These are phyloP conservation scores for Usnea hakonensis DNA, from an alignment of 495 filamentous ascomycete genomes.

Conservation along the genomic window DNA sequence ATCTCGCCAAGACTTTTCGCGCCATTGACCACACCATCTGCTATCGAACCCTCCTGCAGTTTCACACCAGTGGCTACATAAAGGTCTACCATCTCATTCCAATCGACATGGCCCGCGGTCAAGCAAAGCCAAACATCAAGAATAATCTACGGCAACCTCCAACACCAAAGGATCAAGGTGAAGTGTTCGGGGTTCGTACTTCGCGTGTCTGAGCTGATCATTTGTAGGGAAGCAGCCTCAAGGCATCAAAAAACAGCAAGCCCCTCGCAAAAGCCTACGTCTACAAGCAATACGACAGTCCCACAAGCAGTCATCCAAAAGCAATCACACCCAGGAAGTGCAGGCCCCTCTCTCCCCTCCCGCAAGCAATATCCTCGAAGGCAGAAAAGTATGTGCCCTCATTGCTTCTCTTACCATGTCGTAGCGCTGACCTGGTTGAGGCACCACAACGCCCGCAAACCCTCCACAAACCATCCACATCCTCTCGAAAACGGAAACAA, in stretches of 20 bases:
- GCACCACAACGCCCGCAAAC: conserved; percentile 9
- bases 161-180: conserved; percentile 9
- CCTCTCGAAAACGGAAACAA: conserved; percentile 21
- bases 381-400: conserved; percentile 6
- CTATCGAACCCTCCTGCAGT: not conserved
- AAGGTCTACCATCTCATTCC: too few species aligned
- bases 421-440: conserved; percentile 14
- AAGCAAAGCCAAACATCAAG: too few species aligned
- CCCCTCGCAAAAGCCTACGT: conserved; percentile 19
- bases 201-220: conserved; percentile 6
- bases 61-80: not conserved
- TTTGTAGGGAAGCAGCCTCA: conserved; percentile 17
- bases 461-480: conserved; percentile 8
- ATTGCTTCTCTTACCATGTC: conserved; percentile 8
- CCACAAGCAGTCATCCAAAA: conserved; percentile 17
- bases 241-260: conserved; percentile 13
- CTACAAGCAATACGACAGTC: conserved; percentile 17
- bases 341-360: conserved; percentile 13
- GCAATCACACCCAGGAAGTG: conserved; percentile 5
- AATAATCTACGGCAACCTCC: conserved; percentile 3
- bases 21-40: not conserved
- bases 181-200: not conserved
- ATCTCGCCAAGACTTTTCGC: not conserved
- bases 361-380: conserved; percentile 12
- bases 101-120: too few species aligned